These are phyloP conservation scores for Trametes cinnabarina DNA, from an alignment of 768 basidiomycete genomes.

Conservation along the genomic window DNA sequence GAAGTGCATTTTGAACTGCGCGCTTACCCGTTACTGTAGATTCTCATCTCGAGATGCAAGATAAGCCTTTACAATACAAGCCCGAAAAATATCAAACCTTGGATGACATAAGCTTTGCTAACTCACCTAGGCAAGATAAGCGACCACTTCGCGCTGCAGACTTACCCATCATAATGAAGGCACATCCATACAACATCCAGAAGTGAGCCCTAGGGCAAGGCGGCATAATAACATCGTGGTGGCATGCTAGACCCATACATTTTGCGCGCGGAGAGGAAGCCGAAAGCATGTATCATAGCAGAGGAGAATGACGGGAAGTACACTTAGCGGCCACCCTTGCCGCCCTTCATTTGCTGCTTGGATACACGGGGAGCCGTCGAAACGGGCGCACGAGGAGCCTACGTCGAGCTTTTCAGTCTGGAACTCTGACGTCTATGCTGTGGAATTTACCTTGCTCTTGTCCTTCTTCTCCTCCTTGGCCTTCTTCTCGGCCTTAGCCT, in stretches of 20 bases:
- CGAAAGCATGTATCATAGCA: constrained; percentile 28
- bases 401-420: constrained; percentile 6
- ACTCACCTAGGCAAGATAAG: too few species aligned
- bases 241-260: constrained; percentile 28
- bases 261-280: constrained; percentile 24
- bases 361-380: constrained; percentile 79
- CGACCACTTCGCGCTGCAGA: too few species aligned
- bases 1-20: not conserved
- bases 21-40: too few species aligned
- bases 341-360: constrained; percentile 96
- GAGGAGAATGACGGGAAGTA: constrained; percentile 5
- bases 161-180: not conserved
- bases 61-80: too few species aligned
- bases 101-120: too few species aligned
- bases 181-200: not conserved
- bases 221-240: constrained; percentile 13
- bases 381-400: constrained; percentile 57
- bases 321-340: constrained; percentile 69
- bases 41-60: too few species aligned
- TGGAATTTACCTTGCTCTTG: constrained; percentile 55
- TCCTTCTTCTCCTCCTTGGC: constrained; percentile 90
- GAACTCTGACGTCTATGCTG: not conserved
- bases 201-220: constrained; percentile 1
- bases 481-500: constrained; percentile 97
- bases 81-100: too few species aligned